A percentile compares a stretch with the other conserved stretches of the same genome.
Conservation (phyloP, 169 alveolate species). For the Eimeria necatrix region DNA sequence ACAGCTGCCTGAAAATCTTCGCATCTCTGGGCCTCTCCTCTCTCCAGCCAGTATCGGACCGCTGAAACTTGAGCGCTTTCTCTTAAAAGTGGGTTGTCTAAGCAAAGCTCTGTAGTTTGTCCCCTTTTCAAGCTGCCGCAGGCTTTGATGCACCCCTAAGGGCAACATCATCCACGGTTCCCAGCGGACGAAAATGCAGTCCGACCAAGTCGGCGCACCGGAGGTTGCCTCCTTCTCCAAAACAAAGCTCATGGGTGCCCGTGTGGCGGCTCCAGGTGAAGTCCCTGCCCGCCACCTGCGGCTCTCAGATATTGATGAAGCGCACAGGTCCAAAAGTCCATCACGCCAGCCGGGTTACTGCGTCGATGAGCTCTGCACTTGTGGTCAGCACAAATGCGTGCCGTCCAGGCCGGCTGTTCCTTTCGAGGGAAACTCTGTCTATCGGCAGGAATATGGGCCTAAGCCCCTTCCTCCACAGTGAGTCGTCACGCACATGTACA, state of each 20-base stretch:
- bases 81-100: background rate
- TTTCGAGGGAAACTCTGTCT: constrained; percentile 85
- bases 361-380: constrained; percentile 87
- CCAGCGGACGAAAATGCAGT: background rate
- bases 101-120: background rate
- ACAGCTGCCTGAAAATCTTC: constrained; percentile 4
- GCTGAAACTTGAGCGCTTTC: constrained; percentile 14
- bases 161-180: background rate
- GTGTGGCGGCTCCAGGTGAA: constrained; percentile 74
- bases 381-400: constrained; percentile 86
- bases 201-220: background rate
- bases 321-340: constrained; percentile 84
- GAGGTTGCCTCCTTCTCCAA: background rate
- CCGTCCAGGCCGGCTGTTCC: constrained; percentile 82
- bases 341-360: constrained; percentile 85
- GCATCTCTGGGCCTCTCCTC: background rate
- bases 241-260: constrained; percentile 29
- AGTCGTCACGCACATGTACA: background rate
- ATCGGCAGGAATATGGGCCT: constrained; percentile 84
- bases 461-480: constrained; percentile 80
- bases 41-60: constrained; percentile 65
- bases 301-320: constrained; percentile 81
- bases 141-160: background rate
- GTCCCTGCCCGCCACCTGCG: constrained; percentile 67
- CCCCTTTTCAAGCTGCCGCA: background rate